Percentiles rank a stretch among this genome's conserved stretches.
These are phyloP conservation scores for Solanum piurae DNA, from an alignment of 257 asterid species.

Conservation along the genomic window DNA sequence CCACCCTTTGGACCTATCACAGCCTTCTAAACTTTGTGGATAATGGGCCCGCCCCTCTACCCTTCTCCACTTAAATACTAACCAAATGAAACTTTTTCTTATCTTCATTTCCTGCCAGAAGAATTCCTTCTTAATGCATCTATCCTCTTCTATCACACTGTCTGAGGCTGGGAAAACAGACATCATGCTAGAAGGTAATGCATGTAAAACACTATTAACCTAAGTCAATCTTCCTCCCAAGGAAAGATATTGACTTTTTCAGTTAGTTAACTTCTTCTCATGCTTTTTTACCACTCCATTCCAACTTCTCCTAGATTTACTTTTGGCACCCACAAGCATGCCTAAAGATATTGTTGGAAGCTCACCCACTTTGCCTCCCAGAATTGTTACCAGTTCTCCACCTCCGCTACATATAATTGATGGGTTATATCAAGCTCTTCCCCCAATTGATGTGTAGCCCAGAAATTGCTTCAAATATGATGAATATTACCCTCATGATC, in stretches of 20 bases:
- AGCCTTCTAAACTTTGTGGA: no score
- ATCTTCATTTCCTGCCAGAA: background rate
- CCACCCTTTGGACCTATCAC: no score
- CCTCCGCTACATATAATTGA: background rate
- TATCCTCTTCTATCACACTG: background rate
- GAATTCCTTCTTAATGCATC: background rate
- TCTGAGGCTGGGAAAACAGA: background rate
- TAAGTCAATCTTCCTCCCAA: background rate
- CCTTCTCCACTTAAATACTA: background rate
- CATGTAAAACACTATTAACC: background rate
- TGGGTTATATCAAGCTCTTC: background rate
- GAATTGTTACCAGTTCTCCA: background rate
- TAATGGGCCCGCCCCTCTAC: no score
- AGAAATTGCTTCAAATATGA: background rate
- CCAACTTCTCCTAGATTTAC: background rate
- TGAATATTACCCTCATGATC: background rate
- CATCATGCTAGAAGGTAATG: background rate
- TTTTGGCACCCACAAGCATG: background rate
- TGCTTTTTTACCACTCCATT: background rate
- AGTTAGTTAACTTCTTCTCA: background rate
- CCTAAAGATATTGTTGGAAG: background rate
- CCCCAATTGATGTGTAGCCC: background rate
- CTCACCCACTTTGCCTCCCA: background rate
- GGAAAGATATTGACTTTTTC: background rate
- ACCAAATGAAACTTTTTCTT: background rate